A percentile compares a stretch with the other conserved stretches of the same genome.
Evolutionary conservation across 305 asterid genomes (phyloP).

Genomic region (Andrographis paniculata): DNA sequence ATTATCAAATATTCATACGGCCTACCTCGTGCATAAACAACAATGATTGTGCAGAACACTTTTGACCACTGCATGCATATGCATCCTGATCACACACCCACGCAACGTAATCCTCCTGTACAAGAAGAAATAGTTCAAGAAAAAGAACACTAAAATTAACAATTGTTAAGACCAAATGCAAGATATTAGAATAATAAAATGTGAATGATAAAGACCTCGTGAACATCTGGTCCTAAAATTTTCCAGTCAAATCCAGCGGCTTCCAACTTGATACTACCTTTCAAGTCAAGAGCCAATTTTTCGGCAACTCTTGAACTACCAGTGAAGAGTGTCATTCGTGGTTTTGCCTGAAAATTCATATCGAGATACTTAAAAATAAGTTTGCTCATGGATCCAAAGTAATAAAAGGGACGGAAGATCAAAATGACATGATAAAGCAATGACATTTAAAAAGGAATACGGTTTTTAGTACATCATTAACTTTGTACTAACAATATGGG

Average conservation of each 20-base stretch:
- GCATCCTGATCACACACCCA: conserved; percentile 99
- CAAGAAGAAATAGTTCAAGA: neutral
- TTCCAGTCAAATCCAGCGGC: conserved; percentile 99
- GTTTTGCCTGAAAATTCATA: conserved; percentile 49
- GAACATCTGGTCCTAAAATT: conserved; percentile 95
- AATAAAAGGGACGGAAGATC: no score
- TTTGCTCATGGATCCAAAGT: no score
- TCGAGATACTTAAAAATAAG: no score
- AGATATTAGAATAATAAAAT: no score
- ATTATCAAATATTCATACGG: neutral
- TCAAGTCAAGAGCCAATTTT: conserved; percentile 73
- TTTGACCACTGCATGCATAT: conserved; percentile 95
- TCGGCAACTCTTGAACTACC: conserved; percentile 95
- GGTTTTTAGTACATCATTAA: no score
- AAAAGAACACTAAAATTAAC: no score
- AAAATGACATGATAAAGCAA: no score
- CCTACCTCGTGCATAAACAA: conserved; percentile 78
- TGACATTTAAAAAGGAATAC: no score
- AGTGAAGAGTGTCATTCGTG: conserved; percentile 96
- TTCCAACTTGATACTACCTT: conserved; percentile 76
- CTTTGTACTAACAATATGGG: no score
- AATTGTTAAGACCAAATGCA: no score
- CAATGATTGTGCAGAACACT: conserved; percentile 92
- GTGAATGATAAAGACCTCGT: conserved; percentile 45
- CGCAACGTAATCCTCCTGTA: conserved; percentile 80